These are phyloP conservation scores for Adansonia rubrostipa DNA, from an alignment of 441 rosid genomes.

Conservation along the genomic window DNA sequence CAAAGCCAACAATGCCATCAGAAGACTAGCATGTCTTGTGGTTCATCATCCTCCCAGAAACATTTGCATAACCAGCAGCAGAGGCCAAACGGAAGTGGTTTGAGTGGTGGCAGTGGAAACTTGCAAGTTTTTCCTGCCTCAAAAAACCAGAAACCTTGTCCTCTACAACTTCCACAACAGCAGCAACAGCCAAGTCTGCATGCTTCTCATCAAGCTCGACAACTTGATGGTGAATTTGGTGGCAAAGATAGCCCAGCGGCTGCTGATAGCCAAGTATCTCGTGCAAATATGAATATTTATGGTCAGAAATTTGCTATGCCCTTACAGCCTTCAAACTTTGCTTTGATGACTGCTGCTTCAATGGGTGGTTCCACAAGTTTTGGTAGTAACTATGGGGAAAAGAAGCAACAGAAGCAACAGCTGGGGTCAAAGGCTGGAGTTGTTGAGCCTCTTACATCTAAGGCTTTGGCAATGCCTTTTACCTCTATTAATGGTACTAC, in stretches of 20 bases:
- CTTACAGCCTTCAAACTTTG: constrained; percentile 65
- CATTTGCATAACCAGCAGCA: constrained; percentile 81
- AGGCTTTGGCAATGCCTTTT: constrained; percentile 89
- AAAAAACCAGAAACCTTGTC: constrained; percentile 62
- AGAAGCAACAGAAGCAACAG: constrained; percentile 52
- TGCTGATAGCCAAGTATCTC: constrained; percentile 73
- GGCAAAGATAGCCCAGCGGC: constrained; percentile 87
- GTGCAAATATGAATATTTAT: constrained; percentile 54
- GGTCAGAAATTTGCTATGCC: constrained; percentile 74
- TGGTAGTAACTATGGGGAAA: constrained; percentile 55
- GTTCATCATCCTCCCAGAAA: constrained; percentile 80
- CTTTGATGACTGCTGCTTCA: constrained; percentile 62
- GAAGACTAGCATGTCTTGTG: constrained; percentile 67
- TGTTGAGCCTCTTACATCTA: constrained; percentile 58
- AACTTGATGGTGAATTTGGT: constrained; percentile 57
- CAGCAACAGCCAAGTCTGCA: constrained; percentile 64
- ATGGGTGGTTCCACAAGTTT: constrained; percentile 49
- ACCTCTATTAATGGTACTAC: constrained; percentile 67
- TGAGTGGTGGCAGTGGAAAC: constrained; percentile 50
- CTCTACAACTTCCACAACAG: constrained; percentile 60
- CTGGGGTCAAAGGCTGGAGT: constrained; percentile 53
- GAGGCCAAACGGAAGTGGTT: constrained; percentile 49
- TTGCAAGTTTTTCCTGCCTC: constrained; percentile 69
- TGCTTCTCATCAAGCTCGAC: constrained; percentile 61
- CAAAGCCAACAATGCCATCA: constrained; percentile 74